phyloP scores from a whole-genome alignment of 2,329 filamentous ascomycete genomes.

The Monosporascus sp. region DNA sequence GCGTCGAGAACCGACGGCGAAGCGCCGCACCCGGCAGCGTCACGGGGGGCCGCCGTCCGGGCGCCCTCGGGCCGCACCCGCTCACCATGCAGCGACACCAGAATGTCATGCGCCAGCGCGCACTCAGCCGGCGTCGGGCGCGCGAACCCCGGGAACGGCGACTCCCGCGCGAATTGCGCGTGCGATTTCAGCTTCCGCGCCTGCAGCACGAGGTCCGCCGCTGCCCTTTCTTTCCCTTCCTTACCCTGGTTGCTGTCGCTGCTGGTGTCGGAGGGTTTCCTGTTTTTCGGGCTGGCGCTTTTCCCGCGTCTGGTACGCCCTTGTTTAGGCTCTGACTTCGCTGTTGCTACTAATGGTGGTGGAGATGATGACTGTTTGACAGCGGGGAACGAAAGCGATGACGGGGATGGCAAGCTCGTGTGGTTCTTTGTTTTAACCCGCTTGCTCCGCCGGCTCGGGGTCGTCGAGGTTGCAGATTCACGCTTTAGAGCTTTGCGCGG shows the following conservation, averaged over 20 bases:
- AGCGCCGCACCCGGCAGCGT: constrained; percentile 57
- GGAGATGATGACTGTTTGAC: neutral
- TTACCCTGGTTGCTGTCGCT: neutral
- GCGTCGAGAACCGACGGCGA: constrained; percentile 47
- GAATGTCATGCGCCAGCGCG: constrained; percentile 59
- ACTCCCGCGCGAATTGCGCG: constrained; percentile 32
- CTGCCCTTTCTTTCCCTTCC: constrained; percentile 13
- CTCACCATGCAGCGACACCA: constrained; percentile 61
- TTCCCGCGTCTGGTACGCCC: neutral
- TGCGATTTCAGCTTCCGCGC: constrained; percentile 40
- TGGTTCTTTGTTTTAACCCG: constrained; percentile 12
- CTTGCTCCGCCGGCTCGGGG: constrained; percentile 7
- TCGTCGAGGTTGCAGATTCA: neutral
- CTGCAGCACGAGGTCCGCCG: constrained; percentile 22
- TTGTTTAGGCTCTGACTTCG: constrained; percentile 4
- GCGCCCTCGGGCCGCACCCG: constrained; percentile 51
- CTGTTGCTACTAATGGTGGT: neutral
- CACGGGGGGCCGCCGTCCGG: constrained; percentile 50
- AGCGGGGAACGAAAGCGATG: neutral
- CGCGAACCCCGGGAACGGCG: constrained; percentile 63
- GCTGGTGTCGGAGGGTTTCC: neutral
- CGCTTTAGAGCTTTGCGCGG: neutral
- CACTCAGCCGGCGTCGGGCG: constrained; percentile 65
- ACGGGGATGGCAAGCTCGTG: neutral
- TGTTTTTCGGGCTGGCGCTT: constrained; percentile 6